A percentile compares a stretch with the other conserved stretches of the same genome.
Evolutionary conservation across 108 stramenopile species (phyloP).

Genomic region (Fragilariopsis cylindrus): DNA sequence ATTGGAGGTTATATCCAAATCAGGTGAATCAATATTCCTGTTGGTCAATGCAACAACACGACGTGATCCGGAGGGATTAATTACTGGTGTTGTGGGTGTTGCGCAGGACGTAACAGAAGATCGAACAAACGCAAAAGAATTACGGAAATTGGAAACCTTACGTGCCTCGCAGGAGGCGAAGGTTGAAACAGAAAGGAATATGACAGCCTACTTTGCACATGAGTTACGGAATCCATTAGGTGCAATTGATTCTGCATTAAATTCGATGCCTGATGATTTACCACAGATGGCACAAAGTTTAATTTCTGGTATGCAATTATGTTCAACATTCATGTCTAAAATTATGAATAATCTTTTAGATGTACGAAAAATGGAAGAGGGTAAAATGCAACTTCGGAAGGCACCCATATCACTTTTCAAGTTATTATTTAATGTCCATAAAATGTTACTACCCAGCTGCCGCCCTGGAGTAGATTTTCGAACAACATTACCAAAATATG

Average conservation of each 20-base stretch:
- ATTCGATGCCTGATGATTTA: slow-evolving; percentile 58
- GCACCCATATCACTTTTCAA: slow-evolving; percentile 39
- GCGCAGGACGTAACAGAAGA: slow-evolving; percentile 73
- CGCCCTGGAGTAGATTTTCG: slow-evolving; percentile 42
- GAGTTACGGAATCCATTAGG: slow-evolving; percentile 69
- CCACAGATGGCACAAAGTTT: slow-evolving; percentile 43
- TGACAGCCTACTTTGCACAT: slow-evolving; percentile 80
- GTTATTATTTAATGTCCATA: slow-evolving; percentile 41
- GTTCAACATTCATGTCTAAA: slow-evolving; percentile 65
- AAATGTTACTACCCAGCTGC: slow-evolving; percentile 60
- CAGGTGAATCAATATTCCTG: slow-evolving; percentile 44
- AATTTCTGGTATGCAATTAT: slow-evolving; percentile 60
- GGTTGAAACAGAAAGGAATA: slow-evolving; percentile 74
- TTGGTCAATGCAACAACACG: slow-evolving; percentile 70
- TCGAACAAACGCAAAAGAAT: slow-evolving; percentile 49
- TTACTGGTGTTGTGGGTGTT: slow-evolving; percentile 66
- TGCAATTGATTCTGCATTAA: slow-evolving; percentile 67
- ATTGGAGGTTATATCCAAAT: slow-evolving; percentile 68
- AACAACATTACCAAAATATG: slow-evolving; percentile 23
- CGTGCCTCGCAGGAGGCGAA: slow-evolving; percentile 67
- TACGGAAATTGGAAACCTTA: slow-evolving; percentile 59
- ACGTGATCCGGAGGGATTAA: slow-evolving; percentile 49
- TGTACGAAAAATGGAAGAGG: slow-evolving; percentile 74
- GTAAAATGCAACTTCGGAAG: slow-evolving; percentile 52
- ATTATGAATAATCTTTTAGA: slow-evolving; percentile 80